Conservation (phyloP, 345 rosid genomes). For the Rubroshorea leprosula region DNA sequence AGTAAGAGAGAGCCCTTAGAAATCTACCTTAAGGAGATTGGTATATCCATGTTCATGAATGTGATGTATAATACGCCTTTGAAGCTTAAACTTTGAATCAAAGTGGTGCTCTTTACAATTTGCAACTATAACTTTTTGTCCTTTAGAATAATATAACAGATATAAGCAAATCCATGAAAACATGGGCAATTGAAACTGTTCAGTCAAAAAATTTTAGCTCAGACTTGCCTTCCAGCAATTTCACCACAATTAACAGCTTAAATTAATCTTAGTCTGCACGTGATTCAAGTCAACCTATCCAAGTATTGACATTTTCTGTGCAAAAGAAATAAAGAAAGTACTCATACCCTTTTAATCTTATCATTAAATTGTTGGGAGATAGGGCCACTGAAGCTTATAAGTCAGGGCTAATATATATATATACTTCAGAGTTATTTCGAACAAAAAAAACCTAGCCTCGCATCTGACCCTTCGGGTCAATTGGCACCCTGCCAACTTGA, state of each 20-base stretch:
- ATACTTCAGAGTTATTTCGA: no score
- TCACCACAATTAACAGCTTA: neutral
- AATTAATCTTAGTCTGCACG: neutral
- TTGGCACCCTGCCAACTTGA: no score
- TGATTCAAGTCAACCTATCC: neutral
- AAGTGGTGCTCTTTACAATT: slow-evolving; percentile 1
- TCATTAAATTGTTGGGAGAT: no score
- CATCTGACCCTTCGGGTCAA: no score
- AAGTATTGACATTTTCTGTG: no score
- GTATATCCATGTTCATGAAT: slow-evolving; percentile 24
- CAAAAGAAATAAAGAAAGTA: neutral
- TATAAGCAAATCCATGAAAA: neutral
- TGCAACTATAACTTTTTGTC: neutral
- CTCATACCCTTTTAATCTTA: neutral
- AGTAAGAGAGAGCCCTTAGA: slow-evolving; percentile 19
- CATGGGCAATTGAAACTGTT: neutral
- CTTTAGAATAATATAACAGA: neutral
- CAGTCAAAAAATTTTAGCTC: neutral
- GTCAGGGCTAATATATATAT: no score
- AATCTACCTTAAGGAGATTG: slow-evolving; percentile 26
- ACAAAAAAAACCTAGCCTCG: no score
- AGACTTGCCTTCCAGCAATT: neutral
- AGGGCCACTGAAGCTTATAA: no score
- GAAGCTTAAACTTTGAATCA: slow-evolving; percentile 13
- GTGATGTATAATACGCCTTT: slow-evolving; percentile 33